These are phyloP conservation scores for Pyropia yezoensis DNA, from an alignment of 23 red algal species.

Conservation along the genomic window DNA sequence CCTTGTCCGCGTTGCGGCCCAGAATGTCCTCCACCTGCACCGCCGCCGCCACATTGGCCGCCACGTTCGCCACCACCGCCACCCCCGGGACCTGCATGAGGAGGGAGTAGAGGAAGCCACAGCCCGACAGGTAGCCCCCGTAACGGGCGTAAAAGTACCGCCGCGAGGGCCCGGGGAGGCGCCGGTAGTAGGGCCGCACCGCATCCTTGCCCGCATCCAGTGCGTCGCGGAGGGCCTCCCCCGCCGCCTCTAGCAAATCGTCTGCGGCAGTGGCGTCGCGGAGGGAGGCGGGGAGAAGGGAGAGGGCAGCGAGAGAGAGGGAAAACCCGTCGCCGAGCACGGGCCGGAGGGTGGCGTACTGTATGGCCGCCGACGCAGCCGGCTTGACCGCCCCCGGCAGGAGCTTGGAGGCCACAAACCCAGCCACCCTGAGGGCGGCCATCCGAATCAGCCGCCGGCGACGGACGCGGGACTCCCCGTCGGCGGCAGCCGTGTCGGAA, in stretches of 20 bases:
- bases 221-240: conserved; percentile 49
- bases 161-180: conserved; percentile 18
- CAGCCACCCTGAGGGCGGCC: conserved; percentile 23
- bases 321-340: conserved; percentile 41
- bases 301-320: conserved; percentile 26
- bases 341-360: conserved; percentile 51
- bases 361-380: conserved; percentile 26
- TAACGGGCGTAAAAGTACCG: conserved; percentile 42
- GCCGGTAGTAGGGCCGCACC: conserved; percentile 17
- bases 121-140: conserved; percentile 47
- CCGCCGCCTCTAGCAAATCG: conserved; percentile 41
- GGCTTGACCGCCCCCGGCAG: conserved; percentile 36
- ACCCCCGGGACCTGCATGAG: conserved; percentile 34
- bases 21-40: conserved; percentile 35
- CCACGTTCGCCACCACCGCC: conserved; percentile 38
- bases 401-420: conserved; percentile 10
- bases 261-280: conserved; percentile 36
- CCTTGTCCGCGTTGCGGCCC: conserved; percentile 34
- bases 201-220: conserved; percentile 33
- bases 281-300: conserved; percentile 27
- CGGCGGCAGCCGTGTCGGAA: background rate
- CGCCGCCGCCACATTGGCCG: conserved; percentile 51
- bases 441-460: conserved; percentile 33
- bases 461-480: conserved; percentile 8
- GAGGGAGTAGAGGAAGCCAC: conserved; percentile 54